Percentiles rank a stretch among this genome's conserved stretches.
Conservation (phyloP, 805 yeast species). For the Cyberlindnera lachancei region DNA sequence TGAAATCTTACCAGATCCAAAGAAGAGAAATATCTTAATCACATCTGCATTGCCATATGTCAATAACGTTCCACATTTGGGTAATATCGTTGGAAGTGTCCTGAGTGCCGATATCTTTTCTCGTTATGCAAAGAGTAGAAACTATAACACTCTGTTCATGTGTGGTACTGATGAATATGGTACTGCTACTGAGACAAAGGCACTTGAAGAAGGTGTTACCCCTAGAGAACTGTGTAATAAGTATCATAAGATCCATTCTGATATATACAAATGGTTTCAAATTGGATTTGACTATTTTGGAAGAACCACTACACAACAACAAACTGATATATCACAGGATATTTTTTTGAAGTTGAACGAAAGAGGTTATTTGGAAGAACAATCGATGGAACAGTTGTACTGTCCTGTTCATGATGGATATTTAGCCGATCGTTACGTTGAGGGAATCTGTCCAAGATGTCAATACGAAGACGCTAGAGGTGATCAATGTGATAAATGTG, state of each 20-base stretch:
- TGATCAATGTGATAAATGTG: conserved; percentile 98
- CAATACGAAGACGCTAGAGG: conserved; percentile 96
- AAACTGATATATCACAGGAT: conserved; percentile 93
- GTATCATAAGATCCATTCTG: conserved; percentile 77
- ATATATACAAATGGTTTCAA: conserved; percentile 95
- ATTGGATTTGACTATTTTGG: conserved; percentile 94
- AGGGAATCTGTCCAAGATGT: conserved; percentile 96
- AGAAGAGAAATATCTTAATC: conserved; percentile 69
- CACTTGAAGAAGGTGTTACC: conserved; percentile 84
- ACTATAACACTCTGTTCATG: conserved; percentile 75
- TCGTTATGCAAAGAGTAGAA: conserved; percentile 82
- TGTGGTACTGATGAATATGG: conserved; percentile 99
- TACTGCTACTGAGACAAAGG: conserved; percentile 98
- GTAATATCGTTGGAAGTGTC: conserved; percentile 94
- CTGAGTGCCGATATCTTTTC: conserved; percentile 91
- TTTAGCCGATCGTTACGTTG: conserved; percentile 94
- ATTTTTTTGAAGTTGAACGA: conserved; percentile 70
- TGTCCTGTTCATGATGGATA: conserved; percentile 87
- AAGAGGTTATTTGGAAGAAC: conserved; percentile 81
- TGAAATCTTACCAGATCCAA: conserved; percentile 52
- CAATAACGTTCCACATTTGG: conserved; percentile 96
- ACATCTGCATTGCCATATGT: conserved; percentile 98
- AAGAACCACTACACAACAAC: conserved; percentile 86
- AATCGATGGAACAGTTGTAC: conserved; percentile 80
- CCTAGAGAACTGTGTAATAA: conserved; percentile 89